Evolutionary conservation across 371 early-diverging fungal species (phyloP).

Genomic region (Actinomortierella ambigua): DNA sequence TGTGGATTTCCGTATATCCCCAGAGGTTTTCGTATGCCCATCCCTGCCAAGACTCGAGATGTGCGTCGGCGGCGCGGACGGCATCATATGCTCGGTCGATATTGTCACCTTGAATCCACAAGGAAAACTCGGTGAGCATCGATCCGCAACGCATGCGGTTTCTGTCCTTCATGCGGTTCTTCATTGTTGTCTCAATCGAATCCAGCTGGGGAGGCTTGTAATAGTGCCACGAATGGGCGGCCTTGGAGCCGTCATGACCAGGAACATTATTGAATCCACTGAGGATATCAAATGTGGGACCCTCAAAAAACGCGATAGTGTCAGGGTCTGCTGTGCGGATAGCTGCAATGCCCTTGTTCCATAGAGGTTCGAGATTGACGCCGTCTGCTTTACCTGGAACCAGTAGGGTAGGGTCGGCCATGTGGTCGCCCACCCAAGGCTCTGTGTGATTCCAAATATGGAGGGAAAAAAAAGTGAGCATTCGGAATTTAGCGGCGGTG

Average conservation of each 20-base stretch:
- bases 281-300: constrained; percentile 51
- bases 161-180: constrained; percentile 48
- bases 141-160: constrained; percentile 45
- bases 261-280: constrained; percentile 58
- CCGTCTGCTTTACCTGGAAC: constrained; percentile 48
- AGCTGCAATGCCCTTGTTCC: constrained; percentile 52
- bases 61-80: constrained; percentile 29
- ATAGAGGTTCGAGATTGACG: constrained; percentile 51
- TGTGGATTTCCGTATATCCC: constrained; percentile 21
- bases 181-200: constrained; percentile 40
- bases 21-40: constrained; percentile 54
- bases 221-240: constrained; percentile 40
- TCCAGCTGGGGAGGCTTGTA: constrained; percentile 52
- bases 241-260: constrained; percentile 52
- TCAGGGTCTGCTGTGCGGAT: constrained; percentile 53
- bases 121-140: constrained; percentile 50
- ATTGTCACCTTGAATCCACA: constrained; percentile 44
- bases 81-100: constrained; percentile 19
- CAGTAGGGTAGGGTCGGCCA: constrained; percentile 47
- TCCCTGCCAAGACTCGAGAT: constrained; percentile 54
- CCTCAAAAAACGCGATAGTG: constrained; percentile 58
- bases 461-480: background rate
- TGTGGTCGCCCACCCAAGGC: constrained; percentile 57
- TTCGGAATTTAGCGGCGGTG: background rate
- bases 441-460: constrained; percentile 20